Evolutionary conservation across 164 flowering plant species (phyloP).

Genomic region (Macadamia integrifolia): DNA sequence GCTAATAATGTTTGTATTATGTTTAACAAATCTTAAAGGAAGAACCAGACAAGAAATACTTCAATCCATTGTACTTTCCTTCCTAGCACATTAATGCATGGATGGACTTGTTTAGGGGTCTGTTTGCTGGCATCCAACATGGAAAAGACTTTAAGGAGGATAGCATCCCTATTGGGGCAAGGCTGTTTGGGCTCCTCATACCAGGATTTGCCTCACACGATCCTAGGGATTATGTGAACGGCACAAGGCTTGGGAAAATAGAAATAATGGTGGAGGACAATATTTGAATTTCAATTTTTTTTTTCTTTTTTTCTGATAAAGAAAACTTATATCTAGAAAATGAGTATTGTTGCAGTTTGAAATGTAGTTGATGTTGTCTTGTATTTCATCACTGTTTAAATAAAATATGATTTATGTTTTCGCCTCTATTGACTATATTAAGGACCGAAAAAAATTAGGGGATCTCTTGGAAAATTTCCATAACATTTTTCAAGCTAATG

Average conservation of each 20-base stretch:
- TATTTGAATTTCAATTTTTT: no score
- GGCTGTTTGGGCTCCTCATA: constrained; percentile 8
- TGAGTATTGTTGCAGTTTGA: no score
- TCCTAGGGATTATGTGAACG: constrained; percentile 23
- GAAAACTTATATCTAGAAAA: no score
- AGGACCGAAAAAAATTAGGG: no score
- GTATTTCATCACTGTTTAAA: no score
- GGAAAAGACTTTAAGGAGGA: constrained; percentile 17
- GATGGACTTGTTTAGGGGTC: constrained; percentile 9
- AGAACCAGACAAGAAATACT: constrained; percentile 27
- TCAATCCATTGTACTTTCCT: background rate
- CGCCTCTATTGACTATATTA: no score
- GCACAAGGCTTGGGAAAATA: background rate
- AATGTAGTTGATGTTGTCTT: no score
- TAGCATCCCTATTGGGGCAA: background rate
- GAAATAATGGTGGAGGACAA: no score
- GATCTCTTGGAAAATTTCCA: no score
- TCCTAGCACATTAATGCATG: constrained; percentile 14
- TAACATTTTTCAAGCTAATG: no score
- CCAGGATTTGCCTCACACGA: constrained; percentile 18
- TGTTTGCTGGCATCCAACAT: constrained; percentile 1
- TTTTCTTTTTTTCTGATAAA: no score
- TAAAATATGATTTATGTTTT: no score
- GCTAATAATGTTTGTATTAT: background rate
- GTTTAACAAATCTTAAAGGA: constrained; percentile 22